These are phyloP conservation scores for Plasmodium relictum DNA, from an alignment of 169 alveolate genomes.

Conservation along the genomic window DNA sequence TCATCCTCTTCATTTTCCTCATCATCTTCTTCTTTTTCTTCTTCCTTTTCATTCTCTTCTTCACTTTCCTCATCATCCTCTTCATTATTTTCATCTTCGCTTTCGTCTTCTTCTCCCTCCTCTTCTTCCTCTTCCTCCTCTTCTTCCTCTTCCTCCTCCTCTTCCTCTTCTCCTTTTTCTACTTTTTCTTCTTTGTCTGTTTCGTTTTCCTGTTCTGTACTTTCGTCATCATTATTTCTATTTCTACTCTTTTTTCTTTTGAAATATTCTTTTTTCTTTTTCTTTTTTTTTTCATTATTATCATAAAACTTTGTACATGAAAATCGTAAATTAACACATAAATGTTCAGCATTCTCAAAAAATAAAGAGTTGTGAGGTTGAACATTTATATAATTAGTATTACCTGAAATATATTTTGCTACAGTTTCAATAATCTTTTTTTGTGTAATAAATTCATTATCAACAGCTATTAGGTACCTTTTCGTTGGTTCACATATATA, in stretches of 20 bases:
- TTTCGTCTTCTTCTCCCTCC: neutral
- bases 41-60: neutral
- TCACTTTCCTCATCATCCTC: neutral
- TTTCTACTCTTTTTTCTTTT: neutral
- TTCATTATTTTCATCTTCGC: neutral
- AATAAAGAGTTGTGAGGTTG: slow-evolving; percentile 32
- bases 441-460: slow-evolving; percentile 39
- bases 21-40: neutral
- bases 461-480: slow-evolving; percentile 60
- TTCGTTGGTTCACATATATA: neutral
- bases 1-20: neutral
- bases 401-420: slow-evolving; percentile 29
- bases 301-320: slow-evolving; percentile 25
- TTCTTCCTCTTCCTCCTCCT: neutral
- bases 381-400: slow-evolving; percentile 13
- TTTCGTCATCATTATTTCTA: neutral
- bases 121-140: neutral
- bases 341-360: slow-evolving; percentile 23
- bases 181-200: neutral
- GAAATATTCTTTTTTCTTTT: neutral
- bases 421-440: slow-evolving; percentile 33
- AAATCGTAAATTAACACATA: slow-evolving; percentile 46
- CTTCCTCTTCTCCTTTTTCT: neutral
- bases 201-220: neutral
- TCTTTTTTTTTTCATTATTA: neutral